These are phyloP conservation scores for Venturia effusa DNA, from an alignment of 2,329 filamentous ascomycete genomes.

Conservation along the genomic window DNA sequence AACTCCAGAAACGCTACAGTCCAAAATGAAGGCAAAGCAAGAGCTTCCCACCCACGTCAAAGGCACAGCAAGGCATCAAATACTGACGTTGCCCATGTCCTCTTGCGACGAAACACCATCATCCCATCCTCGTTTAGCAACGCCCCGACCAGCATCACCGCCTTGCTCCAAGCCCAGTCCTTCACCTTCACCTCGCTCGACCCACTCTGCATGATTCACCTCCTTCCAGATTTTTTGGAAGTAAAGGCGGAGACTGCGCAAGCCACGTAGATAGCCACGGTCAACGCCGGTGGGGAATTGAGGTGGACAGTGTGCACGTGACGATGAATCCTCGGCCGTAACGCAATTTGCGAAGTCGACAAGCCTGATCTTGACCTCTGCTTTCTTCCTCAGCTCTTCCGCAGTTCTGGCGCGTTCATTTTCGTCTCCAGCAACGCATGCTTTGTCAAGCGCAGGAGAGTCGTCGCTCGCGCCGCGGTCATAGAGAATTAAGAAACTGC, in stretches of 20 bases:
- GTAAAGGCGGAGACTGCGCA: conserved; percentile 69
- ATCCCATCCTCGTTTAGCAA: neutral
- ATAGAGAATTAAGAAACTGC: conserved; percentile 89
- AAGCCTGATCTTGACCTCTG: conserved; percentile 80
- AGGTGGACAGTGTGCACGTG: conserved; percentile 63
- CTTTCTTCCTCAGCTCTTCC: conserved; percentile 22
- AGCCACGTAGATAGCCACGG: conserved; percentile 75
- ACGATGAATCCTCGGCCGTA: conserved; percentile 62
- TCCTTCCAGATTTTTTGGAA: conserved; percentile 82
- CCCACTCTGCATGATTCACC: conserved; percentile 39
- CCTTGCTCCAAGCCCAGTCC: conserved; percentile 4
- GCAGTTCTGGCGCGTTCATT: conserved; percentile 21
- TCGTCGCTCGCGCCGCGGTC: conserved; percentile 54
- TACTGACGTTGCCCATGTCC: conserved; percentile 10
- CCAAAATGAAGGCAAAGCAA: neutral
- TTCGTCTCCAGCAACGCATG: conserved; percentile 1
- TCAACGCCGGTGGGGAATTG: conserved; percentile 72
- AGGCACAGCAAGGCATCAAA: neutral
- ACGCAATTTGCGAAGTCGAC: conserved; percentile 98
- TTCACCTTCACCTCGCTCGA: conserved; percentile 29
- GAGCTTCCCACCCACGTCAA: neutral
- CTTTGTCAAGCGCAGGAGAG: neutral
- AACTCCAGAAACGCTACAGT: neutral
- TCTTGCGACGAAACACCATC: neutral
- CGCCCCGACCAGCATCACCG: conserved; percentile 1